phyloP scores from a whole-genome alignment of 108 stramenopile genomes.

The Fragilaria crotonensis region DNA sequence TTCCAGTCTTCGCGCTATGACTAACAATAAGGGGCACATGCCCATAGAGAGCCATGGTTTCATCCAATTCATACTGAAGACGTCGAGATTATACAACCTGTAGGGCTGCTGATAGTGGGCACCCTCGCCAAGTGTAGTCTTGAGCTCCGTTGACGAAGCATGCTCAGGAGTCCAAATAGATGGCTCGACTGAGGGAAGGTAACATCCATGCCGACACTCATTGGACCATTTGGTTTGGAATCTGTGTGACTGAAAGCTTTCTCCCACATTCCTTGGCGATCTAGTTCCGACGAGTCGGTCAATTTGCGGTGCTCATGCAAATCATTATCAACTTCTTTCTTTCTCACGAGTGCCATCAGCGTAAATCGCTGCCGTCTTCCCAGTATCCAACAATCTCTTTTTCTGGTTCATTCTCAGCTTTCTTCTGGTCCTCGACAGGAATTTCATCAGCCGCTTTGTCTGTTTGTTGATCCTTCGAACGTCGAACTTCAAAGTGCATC shows the following conservation, averaged over 20 bases:
- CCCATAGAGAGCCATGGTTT: slow-evolving; percentile 99
- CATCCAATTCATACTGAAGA: too few species aligned
- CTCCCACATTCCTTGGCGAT: slow-evolving; percentile 84
- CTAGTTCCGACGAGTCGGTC: slow-evolving; percentile 33
- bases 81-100: slow-evolving; percentile 98
- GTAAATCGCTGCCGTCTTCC: slow-evolving; percentile 89
- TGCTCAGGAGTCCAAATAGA: slow-evolving; percentile 98
- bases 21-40: slow-evolving; percentile 85
- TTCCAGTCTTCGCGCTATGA: slow-evolving; percentile 59
- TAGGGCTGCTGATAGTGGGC: slow-evolving; percentile 92
- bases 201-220: slow-evolving; percentile 93
- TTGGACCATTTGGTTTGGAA: slow-evolving; percentile 89
- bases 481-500: slow-evolving; percentile 88
- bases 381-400: slow-evolving; percentile 88
- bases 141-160: slow-evolving; percentile 82
- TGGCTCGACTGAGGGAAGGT: slow-evolving; percentile 72
- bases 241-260: slow-evolving; percentile 86
- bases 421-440: slow-evolving; percentile 24
- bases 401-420: slow-evolving; percentile 51
- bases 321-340: slow-evolving; percentile 37
- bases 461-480: slow-evolving; percentile 22
- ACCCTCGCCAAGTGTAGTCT: slow-evolving; percentile 64
- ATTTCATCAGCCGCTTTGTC: slow-evolving; percentile 23
- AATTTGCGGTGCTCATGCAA: slow-evolving; percentile 52
- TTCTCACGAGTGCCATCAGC: slow-evolving; percentile 83